Percentiles rank a stretch among this genome's conserved stretches.
These are phyloP conservation scores for Neoarthrinium moseri DNA, from an alignment of 2,329 filamentous ascomycete genomes.

Conservation along the genomic window DNA sequence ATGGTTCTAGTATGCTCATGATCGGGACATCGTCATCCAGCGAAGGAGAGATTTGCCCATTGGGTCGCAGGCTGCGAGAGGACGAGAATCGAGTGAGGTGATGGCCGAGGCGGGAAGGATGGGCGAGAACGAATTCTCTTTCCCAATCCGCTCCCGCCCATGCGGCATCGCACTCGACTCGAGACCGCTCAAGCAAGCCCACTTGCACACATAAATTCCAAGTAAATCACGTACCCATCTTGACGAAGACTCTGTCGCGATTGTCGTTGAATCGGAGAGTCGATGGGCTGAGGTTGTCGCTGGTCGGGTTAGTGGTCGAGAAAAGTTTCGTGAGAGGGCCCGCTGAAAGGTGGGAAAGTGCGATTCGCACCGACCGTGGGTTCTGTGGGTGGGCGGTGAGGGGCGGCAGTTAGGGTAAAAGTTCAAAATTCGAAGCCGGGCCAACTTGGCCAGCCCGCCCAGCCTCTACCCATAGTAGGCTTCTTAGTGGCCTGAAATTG, in stretches of 20 bases:
- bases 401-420: slow-evolving; percentile 44
- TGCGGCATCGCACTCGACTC: slow-evolving; percentile 2
- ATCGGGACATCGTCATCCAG: slow-evolving; percentile 19
- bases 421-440: too few relatives aligned
- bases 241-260: slow-evolving; percentile 43
- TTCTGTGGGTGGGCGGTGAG: slow-evolving; percentile 40
- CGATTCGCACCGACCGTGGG: slow-evolving; percentile 18
- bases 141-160: too few relatives aligned
- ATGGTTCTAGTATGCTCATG: slow-evolving; percentile 63
- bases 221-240: slow-evolving; percentile 60
- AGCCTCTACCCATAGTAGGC: too few relatives aligned
- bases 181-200: slow-evolving; percentile 21
- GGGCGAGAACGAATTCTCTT: too few relatives aligned
- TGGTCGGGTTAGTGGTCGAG: not conserved
- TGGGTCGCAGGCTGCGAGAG: slow-evolving; percentile 8
- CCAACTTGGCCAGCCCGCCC: too few relatives aligned
- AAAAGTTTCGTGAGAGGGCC: slow-evolving; percentile 6
- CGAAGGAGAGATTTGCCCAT: slow-evolving; percentile 9
- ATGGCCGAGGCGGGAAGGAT: too few relatives aligned
- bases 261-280: slow-evolving; percentile 27
- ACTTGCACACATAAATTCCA: slow-evolving; percentile 38
- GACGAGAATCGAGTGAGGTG: not conserved
- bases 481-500: too few relatives aligned
- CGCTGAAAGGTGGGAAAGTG: slow-evolving; percentile 8
- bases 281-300: slow-evolving; percentile 33